These are phyloP conservation scores for Plasmodium yoelii DNA, from an alignment of 169 alveolate species.

Conservation along the genomic window DNA sequence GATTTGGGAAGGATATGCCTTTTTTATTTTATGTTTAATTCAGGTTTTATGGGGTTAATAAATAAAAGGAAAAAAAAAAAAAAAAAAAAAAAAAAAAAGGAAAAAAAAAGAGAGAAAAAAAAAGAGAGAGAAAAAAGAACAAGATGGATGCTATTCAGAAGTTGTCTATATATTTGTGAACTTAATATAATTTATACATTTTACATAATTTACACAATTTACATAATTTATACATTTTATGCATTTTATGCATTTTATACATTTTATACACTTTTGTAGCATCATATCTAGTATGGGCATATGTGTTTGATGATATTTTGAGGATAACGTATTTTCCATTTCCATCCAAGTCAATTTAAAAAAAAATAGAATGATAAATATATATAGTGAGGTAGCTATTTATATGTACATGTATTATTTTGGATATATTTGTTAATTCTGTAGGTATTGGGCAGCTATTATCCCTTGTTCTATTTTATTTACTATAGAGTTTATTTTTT, in stretches of 20 bases:
- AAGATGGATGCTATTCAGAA: neutral
- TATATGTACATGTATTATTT: neutral
- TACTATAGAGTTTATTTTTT: constrained; percentile 31
- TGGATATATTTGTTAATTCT: neutral
- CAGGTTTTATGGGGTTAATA: constrained; percentile 32
- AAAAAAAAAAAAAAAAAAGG: neutral
- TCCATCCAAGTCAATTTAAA: constrained; percentile 48
- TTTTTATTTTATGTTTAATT: constrained; percentile 30
- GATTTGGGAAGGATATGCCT: constrained; percentile 42
- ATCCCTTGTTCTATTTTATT: constrained; percentile 48
- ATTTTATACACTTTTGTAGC: constrained; percentile 17
- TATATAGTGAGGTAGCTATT: neutral
- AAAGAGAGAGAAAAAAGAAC: too few relatives aligned
- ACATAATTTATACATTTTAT: neutral
- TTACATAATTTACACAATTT: neutral
- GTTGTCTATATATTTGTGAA: neutral
- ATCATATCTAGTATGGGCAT: constrained; percentile 61
- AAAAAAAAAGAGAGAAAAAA: neutral
- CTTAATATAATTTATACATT: neutral
- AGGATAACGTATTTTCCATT: constrained; percentile 36
- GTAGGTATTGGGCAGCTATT: constrained; percentile 73
- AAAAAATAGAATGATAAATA: neutral
- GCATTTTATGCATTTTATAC: neutral
- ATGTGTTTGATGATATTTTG: constrained; percentile 51
- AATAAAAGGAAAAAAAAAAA: neutral